Percentiles rank a stretch among this genome's conserved stretches.
These are phyloP conservation scores for Metarhizium sp. DNA, from an alignment of 2,329 filamentous ascomycete genomes.

Conservation along the genomic window DNA sequence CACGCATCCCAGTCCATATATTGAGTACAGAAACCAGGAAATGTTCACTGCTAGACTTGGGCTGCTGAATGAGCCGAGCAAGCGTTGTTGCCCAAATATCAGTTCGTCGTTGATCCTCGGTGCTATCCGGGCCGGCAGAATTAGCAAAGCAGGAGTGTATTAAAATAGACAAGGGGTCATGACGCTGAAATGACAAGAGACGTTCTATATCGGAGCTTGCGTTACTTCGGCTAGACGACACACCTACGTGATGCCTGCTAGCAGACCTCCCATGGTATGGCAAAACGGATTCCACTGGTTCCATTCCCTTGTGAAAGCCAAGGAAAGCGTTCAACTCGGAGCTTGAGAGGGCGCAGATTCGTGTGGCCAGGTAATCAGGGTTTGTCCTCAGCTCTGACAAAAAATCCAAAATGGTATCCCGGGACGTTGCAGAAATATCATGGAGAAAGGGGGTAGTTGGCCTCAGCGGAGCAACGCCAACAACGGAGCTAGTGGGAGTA, in stretches of 20 bases:
- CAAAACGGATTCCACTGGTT: slow-evolving; percentile 75
- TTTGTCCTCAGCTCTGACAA: slow-evolving; percentile 76
- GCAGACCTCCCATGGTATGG: slow-evolving; percentile 52
- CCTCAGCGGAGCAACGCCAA: slow-evolving; percentile 25
- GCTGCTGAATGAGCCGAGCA: slow-evolving; percentile 70
- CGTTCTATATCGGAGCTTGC: slow-evolving; percentile 63
- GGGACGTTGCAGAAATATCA: slow-evolving; percentile 65
- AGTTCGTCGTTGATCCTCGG: slow-evolving; percentile 69
- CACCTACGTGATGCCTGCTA: slow-evolving; percentile 33
- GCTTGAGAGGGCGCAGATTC: slow-evolving; percentile 66
- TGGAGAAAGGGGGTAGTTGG: slow-evolving; percentile 51
- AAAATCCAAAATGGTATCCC: slow-evolving; percentile 70
- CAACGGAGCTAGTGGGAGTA: slow-evolving; percentile 32
- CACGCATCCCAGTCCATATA: slow-evolving; percentile 75
- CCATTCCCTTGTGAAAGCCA: slow-evolving; percentile 67
- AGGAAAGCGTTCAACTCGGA: slow-evolving; percentile 71
- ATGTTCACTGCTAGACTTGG: slow-evolving; percentile 66
- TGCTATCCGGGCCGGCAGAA: slow-evolving; percentile 70
- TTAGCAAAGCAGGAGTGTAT: slow-evolving; percentile 86
- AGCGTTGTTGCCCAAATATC: slow-evolving; percentile 85
- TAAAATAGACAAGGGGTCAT: slow-evolving; percentile 75
- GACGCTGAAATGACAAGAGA: slow-evolving; percentile 78
- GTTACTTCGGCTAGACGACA: slow-evolving; percentile 34
- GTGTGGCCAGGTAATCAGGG: slow-evolving; percentile 76
- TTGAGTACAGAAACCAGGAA: slow-evolving; percentile 79